Evolutionary conservation across 1,284 basidiomycete species (phyloP).

Genomic region (Cryptococcus sp.): DNA sequence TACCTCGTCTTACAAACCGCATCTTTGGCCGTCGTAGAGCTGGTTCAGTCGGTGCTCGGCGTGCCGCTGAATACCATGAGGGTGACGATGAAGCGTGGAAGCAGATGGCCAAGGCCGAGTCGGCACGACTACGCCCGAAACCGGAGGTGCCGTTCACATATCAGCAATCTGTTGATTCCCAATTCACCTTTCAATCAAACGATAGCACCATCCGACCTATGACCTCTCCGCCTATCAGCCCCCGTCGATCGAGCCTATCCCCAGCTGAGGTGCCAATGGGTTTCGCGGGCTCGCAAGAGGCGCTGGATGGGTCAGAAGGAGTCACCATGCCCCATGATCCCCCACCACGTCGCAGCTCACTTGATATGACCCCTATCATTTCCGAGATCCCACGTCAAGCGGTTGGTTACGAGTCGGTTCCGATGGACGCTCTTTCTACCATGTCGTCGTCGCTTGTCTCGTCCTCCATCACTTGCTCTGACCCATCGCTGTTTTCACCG

Average conservation of each 20-base stretch:
- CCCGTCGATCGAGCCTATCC: constrained; percentile 23
- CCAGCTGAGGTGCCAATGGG: constrained; percentile 3
- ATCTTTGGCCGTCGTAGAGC: constrained; percentile 10
- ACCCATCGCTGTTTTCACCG: constrained; percentile 34
- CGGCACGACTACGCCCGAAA: constrained; percentile 10
- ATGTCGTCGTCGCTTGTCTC: constrained; percentile 17
- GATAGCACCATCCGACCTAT: constrained; percentile 27
- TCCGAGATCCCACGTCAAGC: not conserved
- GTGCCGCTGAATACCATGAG: constrained; percentile 12
- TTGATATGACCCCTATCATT: constrained; percentile 8
- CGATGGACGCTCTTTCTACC: not conserved
- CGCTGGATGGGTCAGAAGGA: constrained; percentile 19
- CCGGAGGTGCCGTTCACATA: constrained; percentile 20
- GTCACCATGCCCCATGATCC: constrained; percentile 21
- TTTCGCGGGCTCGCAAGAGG: constrained; percentile 1
- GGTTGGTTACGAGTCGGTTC: not conserved
- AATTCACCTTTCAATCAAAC: constrained; percentile 31
- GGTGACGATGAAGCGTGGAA: constrained; percentile 13
- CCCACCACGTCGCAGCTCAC: constrained; percentile 25
- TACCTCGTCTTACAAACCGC: not conserved
- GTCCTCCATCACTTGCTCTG: constrained; percentile 22
- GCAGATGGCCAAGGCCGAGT: constrained; percentile 19
- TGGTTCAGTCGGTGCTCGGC: constrained; percentile 4
- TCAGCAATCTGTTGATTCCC: constrained; percentile 20
- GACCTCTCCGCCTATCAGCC: constrained; percentile 18